Percentiles rank a stretch among this genome's conserved stretches.
Evolutionary conservation across 2,329 filamentous ascomycete genomes (phyloP).

Genomic region (Nannizziopsis arthrosporioides): DNA sequence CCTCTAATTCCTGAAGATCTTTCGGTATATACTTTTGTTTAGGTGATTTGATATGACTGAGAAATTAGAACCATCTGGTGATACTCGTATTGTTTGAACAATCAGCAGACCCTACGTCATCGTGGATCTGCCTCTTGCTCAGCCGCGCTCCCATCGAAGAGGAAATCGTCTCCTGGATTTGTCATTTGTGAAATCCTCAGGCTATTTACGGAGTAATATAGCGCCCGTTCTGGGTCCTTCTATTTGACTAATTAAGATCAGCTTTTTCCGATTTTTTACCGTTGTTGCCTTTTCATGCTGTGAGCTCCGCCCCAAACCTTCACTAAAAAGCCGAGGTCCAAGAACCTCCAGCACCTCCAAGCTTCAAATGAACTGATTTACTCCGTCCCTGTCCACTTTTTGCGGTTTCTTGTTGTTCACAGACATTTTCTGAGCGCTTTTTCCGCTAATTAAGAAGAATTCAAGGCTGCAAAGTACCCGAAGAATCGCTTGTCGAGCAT

Average conservation of each 20-base stretch:
- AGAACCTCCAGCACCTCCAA: too few relatives aligned
- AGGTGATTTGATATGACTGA: too few relatives aligned
- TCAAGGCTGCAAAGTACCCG: not conserved
- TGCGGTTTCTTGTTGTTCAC: not conserved
- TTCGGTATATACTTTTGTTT: too few relatives aligned
- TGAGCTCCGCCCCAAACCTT: not conserved
- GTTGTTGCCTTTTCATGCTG: not conserved
- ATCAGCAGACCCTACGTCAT: too few relatives aligned
- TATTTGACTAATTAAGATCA: not conserved
- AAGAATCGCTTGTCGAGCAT: not conserved
- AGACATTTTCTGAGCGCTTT: not conserved
- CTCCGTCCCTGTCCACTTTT: not conserved
- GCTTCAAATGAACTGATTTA: too few relatives aligned
- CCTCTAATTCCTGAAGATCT: too few relatives aligned
- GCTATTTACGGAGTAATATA: not conserved
- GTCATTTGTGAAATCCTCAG: not conserved
- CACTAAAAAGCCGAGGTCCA: not conserved
- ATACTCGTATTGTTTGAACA: too few relatives aligned
- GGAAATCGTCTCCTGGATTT: not conserved
- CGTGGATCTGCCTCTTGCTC: not conserved
- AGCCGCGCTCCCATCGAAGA: not conserved
- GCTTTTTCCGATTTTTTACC: too few relatives aligned
- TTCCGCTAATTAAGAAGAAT: not conserved
- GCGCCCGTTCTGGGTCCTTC: not conserved
- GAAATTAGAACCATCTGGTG: too few relatives aligned